A percentile compares a stretch with the other conserved stretches of the same genome.
phyloP scores from a whole-genome alignment of 441 rosid genomes.

The Hura crepitans region DNA sequence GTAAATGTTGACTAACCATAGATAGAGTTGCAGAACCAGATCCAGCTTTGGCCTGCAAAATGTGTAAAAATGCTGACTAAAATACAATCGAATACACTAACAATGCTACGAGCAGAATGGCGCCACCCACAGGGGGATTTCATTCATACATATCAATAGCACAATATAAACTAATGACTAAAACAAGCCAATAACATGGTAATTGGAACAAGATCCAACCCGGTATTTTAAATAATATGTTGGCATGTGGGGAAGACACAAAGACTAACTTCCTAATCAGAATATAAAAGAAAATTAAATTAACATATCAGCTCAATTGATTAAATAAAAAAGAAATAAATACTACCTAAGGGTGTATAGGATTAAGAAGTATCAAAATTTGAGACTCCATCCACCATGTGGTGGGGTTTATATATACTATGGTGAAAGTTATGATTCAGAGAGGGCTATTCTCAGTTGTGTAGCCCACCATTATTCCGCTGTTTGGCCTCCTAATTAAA shows the following conservation, averaged over 20 bases:
- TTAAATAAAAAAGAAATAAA: background rate
- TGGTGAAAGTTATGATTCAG: background rate
- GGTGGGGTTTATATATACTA: background rate
- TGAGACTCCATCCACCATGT: no score
- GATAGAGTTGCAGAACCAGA: constrained; percentile 94
- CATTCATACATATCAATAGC: background rate
- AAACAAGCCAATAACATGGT: background rate
- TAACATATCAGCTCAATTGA: background rate
- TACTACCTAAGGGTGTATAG: no score
- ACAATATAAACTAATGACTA: background rate
- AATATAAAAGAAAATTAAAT: no score
- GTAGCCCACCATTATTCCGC: background rate
- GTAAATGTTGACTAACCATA: constrained; percentile 51
- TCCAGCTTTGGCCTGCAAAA: constrained; percentile 89
- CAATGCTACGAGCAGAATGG: background rate
- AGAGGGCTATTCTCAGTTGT: background rate
- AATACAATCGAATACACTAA: background rate
- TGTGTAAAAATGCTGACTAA: constrained; percentile 14
- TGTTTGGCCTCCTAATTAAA: background rate
- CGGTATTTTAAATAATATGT: background rate
- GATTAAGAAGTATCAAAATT: background rate
- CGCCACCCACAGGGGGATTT: background rate
- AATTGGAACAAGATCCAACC: background rate
- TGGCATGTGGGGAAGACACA: background rate
- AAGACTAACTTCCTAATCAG: background rate